Evolutionary conservation across 2,329 filamentous ascomycete species (phyloP).

Genomic region (Claviceps africana): DNA sequence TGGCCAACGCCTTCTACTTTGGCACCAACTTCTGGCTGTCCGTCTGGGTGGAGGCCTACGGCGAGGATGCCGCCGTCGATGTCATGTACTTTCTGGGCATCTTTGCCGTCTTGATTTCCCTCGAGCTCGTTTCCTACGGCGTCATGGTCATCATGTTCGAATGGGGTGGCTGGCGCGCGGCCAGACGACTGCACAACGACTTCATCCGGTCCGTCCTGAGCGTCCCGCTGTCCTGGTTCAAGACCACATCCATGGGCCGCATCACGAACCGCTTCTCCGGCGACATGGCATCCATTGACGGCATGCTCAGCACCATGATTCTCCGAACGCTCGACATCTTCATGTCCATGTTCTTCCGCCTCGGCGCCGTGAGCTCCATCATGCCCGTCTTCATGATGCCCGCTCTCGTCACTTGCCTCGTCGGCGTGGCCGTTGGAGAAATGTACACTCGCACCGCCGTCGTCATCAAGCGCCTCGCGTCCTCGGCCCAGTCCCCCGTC

Average conservation of each 20-base stretch:
- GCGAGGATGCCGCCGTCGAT: conserved; percentile 27
- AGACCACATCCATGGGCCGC: conserved; percentile 36
- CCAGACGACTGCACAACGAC: conserved; percentile 35
- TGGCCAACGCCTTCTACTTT: conserved; percentile 28
- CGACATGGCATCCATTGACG: conserved; percentile 43
- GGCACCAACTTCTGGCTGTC: conserved; percentile 34
- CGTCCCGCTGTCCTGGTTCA: conserved; percentile 44
- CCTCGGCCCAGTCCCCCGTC: conserved; percentile 36
- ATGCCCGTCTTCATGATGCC: conserved; percentile 38
- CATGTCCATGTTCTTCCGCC: conserved; percentile 29
- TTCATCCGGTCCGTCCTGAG: conserved; percentile 38
- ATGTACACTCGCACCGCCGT: conserved; percentile 37
- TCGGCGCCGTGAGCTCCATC: conserved; percentile 34
- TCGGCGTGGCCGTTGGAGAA: conserved; percentile 32
- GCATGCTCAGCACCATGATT: conserved; percentile 30
- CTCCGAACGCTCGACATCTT: conserved; percentile 27
- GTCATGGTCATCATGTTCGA: conserved; percentile 33
- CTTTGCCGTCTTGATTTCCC: conserved; percentile 31
- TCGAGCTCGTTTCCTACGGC: conserved; percentile 28
- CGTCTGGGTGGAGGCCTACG: conserved; percentile 39
- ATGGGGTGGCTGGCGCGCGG: conserved; percentile 43
- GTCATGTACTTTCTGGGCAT: conserved; percentile 39
- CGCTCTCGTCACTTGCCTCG: conserved; percentile 28
- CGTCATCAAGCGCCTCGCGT: conserved; percentile 30
- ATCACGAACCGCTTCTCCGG: conserved; percentile 42